A percentile compares a stretch with the other conserved stretches of the same genome.
Evolutionary conservation across 2,329 filamentous ascomycete species (phyloP).

Genomic region (Biscogniauxia marginata): DNA sequence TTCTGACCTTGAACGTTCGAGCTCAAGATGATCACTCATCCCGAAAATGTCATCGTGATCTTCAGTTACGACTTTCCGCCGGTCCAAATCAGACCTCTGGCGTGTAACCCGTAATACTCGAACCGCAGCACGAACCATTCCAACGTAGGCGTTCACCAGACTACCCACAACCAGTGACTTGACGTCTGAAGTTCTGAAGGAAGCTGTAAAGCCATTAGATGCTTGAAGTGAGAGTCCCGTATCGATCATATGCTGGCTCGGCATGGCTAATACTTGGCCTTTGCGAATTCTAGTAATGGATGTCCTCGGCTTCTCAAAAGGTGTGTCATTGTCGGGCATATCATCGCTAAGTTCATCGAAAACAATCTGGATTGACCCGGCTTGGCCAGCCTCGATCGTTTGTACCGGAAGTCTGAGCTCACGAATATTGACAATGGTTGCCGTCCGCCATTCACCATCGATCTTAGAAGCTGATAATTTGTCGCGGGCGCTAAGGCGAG

Average conservation of each 20-base stretch:
- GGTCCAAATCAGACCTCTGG: slow-evolving; percentile 24
- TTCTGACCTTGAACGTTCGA: slow-evolving; percentile 32
- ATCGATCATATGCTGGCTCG: slow-evolving; percentile 56
- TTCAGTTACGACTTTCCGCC: slow-evolving; percentile 32
- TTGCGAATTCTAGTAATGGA: slow-evolving; percentile 57
- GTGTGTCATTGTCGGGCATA: slow-evolving; percentile 24
- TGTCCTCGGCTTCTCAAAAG: slow-evolving; percentile 28
- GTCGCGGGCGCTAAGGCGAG: slow-evolving; percentile 52
- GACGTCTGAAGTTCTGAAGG: slow-evolving; percentile 64
- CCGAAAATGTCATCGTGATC: slow-evolving; percentile 58
- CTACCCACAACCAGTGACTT: slow-evolving; percentile 64
- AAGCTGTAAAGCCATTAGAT: slow-evolving; percentile 68
- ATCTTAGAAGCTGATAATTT: slow-evolving; percentile 50
- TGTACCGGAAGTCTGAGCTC: slow-evolving; percentile 83
- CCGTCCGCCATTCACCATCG: slow-evolving; percentile 74
- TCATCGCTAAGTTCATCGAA: slow-evolving; percentile 45
- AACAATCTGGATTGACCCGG: slow-evolving; percentile 82
- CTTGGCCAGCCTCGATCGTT: slow-evolving; percentile 74
- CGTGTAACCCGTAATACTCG: slow-evolving; percentile 61
- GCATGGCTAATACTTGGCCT: slow-evolving; percentile 77
- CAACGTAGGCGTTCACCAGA: slow-evolving; percentile 79
- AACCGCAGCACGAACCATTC: slow-evolving; percentile 80
- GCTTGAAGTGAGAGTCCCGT: slow-evolving; percentile 60
- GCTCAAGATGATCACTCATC: slow-evolving; percentile 48
- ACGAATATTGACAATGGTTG: slow-evolving; percentile 80